These are phyloP conservation scores for Pseudomonodictys pantanalensis DNA, from an alignment of 495 filamentous ascomycete species.

Conservation along the genomic window DNA sequence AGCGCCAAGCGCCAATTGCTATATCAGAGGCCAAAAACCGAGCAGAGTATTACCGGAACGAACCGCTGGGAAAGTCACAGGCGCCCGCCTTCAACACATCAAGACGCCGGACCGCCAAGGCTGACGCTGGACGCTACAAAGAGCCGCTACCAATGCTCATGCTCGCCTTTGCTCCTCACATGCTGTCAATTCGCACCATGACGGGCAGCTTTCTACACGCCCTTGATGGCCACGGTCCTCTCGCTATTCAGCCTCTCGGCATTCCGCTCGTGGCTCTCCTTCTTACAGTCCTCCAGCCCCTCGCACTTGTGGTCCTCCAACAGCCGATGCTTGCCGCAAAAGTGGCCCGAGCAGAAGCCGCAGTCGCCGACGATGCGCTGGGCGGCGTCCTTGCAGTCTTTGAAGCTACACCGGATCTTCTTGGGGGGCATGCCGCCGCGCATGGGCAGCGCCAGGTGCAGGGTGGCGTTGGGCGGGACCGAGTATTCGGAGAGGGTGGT, in stretches of 20 bases:
- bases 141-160: too few relatives aligned
- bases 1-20: too few relatives aligned
- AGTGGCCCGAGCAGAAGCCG: constrained; percentile 88
- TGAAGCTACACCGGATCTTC: constrained; percentile 83
- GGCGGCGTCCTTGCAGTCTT: constrained; percentile 79
- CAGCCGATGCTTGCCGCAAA: constrained; percentile 89
- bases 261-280: constrained; percentile 88
- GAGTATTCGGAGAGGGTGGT: constrained; percentile 38
- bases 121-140: too few relatives aligned
- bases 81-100: too few relatives aligned
- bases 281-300: constrained; percentile 96
- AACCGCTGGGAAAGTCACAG: too few relatives aligned
- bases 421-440: constrained; percentile 59
- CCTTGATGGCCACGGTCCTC: constrained; percentile 70
- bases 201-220: too few relatives aligned
- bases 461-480: constrained; percentile 44
- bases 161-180: too few relatives aligned
- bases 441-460: constrained; percentile 44
- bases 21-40: too few relatives aligned
- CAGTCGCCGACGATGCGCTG: constrained; percentile 95
- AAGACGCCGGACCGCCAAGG: too few relatives aligned
- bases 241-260: constrained; percentile 87
- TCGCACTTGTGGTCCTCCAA: constrained; percentile 90
- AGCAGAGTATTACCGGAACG: too few relatives aligned
- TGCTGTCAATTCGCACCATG: too few relatives aligned